Conservation (phyloP, 2,329 filamentous ascomycete genomes). For the Ustulina deusta region DNA sequence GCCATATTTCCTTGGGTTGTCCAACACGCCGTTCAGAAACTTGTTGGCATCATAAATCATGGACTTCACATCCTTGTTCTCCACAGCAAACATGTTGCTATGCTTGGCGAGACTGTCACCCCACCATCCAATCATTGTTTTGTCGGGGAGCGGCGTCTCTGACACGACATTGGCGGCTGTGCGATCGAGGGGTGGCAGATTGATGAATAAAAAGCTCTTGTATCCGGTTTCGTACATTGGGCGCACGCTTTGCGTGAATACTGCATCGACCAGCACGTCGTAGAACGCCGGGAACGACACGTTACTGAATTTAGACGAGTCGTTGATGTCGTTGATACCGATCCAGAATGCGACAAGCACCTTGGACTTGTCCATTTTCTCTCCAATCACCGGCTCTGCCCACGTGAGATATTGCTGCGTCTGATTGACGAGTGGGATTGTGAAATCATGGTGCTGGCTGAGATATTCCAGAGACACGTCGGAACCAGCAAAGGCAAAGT, state of each 20-base stretch:
- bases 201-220: constrained; percentile 64
- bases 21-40: constrained; percentile 50
- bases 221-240: constrained; percentile 61
- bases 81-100: constrained; percentile 50
- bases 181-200: constrained; percentile 63
- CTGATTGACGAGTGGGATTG: constrained; percentile 62
- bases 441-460: constrained; percentile 64
- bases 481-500: constrained; percentile 67
- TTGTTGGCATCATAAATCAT: constrained; percentile 51
- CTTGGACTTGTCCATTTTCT: constrained; percentile 50
- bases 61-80: constrained; percentile 38
- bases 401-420: constrained; percentile 61
- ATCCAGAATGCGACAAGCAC: constrained; percentile 65
- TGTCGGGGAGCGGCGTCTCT: constrained; percentile 57
- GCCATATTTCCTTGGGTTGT: constrained; percentile 45
- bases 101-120: constrained; percentile 51
- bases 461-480: constrained; percentile 61
- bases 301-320: constrained; percentile 57
- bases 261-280: constrained; percentile 54
- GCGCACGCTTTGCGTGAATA: constrained; percentile 56
- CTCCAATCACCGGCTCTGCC: constrained; percentile 55
- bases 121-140: constrained; percentile 59
- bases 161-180: constrained; percentile 54
- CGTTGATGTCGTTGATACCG: constrained; percentile 68
- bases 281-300: constrained; percentile 61